Percentiles rank a stretch among this genome's conserved stretches.
Conservation (phyloP, 2,329 filamentous ascomycete species). For the Cercospora berteroae region DNA sequence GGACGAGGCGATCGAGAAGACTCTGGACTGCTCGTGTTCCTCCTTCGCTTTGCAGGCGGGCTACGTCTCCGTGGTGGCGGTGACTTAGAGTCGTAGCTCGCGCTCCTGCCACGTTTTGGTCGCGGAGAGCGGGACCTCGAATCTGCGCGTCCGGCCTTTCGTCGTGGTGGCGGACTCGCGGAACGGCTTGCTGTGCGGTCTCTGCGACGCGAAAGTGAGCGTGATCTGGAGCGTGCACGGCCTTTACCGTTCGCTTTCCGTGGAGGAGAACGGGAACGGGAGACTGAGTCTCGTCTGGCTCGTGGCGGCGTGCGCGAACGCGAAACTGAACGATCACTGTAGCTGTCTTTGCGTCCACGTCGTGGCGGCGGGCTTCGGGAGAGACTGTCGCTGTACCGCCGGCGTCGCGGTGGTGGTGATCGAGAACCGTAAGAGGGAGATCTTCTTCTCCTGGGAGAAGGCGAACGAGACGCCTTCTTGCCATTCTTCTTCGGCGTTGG, state of each 20-base stretch:
- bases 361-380: conserved; percentile 26
- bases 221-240: neutral
- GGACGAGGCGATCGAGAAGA: conserved; percentile 30
- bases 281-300: conserved; percentile 25
- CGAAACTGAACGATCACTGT: conserved; percentile 22
- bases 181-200: conserved; percentile 28
- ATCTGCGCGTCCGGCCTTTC: conserved; percentile 16
- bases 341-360: conserved; percentile 26
- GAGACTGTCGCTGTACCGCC: conserved; percentile 16
- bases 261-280: conserved; percentile 33
- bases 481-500: conserved; percentile 18
- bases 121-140: conserved; percentile 24
- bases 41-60: conserved; percentile 29
- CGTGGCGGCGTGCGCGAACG: conserved; percentile 35
- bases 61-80: conserved; percentile 18
- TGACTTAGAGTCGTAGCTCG: conserved; percentile 28
- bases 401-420: conserved; percentile 27
- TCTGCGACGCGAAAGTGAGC: conserved; percentile 23
- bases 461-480: conserved; percentile 20
- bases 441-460: conserved; percentile 22
- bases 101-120: conserved; percentile 25
- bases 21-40: conserved; percentile 34
- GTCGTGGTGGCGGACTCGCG: conserved; percentile 25
- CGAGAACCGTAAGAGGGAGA: conserved; percentile 29
- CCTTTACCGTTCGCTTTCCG: conserved; percentile 5